Base-by-base conservation (phyloP, 2,329 filamentous ascomycete genomes). In the Penicillium sp. region DNA sequence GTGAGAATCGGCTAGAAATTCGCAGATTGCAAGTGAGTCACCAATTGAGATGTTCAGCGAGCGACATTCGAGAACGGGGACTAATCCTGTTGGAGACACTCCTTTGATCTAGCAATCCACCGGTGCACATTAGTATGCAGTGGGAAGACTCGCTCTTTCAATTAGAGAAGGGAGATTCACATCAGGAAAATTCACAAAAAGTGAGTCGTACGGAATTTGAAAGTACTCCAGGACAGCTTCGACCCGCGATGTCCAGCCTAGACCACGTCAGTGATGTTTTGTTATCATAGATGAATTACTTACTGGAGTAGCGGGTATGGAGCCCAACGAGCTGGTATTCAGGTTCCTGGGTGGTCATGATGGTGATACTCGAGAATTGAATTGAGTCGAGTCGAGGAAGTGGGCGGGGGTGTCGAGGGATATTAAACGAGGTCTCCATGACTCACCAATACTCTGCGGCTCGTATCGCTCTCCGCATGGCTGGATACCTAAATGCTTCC, bases 171-270 rank as follows among this genome's bases (percentile, higher is more conserved):
- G 6, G 10, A 27, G 24, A 5, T 24, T 13, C 59, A 69, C 67
- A 39, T 69, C 62, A n/a, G 59, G 43, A 2, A 70, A 46, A 5
- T 57, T 59, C 2, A 66, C 29, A 23, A 65, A 58, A 39, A 65
- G 51, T 10, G 46, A 41, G 0, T 61, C 62, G 47, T 71, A 58
- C 4, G 63, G 63, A 20, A 72, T 70, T 12, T 64, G 47, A 48
- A 71, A 71, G 53, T 71, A 71, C 44, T 71, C 65, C 29, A 72
- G 48, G 7, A 72, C 59, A 3, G 63, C 58, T 30, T 68, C 66
- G 4, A 71, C 65, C 17, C 69, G 67, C 2, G 61, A 55, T 15
- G 68, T 70, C 69, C 68, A 72, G 48, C 68, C 68, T 72, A 17
- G n/a, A 18, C 8, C 7, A 24, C 36, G 15, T 49, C 44, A 54